Evolutionary conservation across 768 basidiomycete genomes (phyloP), one percentile per base, ranked within the genome.

Genomic region (Termitomyces sp.): DNA sequence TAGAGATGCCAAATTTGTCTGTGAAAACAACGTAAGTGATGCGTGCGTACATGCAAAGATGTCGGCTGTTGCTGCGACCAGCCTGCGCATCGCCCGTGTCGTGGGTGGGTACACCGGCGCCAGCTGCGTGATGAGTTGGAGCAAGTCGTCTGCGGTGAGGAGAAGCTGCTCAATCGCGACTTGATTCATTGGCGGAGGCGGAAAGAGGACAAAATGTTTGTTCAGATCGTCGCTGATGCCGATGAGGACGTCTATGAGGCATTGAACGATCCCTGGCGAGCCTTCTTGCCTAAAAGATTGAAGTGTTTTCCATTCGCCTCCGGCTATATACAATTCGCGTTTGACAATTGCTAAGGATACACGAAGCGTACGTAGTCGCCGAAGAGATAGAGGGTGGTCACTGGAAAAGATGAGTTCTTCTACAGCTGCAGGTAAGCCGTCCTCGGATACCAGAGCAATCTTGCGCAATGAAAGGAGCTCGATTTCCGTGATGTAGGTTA

Each of bases 361-460:
- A 2, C 88, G 80, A 14, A 91, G 66, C 7, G 78, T 80, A 34
- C 83, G 78, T 19, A 89, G 64, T 44, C 79, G 73, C 19, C 77
- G 74, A 22, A 75, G 63, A 1, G 80, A 79, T 51, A 82, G 71
- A 32, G 85, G 83, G 15, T 75, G 74, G 32, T 76, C 72, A 57
- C 72, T 75, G 51, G 74, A 66, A 62, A 74, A 76, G 49, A 75
- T 60, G 26, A 90, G 68, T 62, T 88, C 84, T 45, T 85, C 83
- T 12, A 88, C 68, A 1, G 84, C 87, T 19, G 81, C 80, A 0
- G 75, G 62, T 2, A 89, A 63, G 1, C 88, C 88, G 54, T 87
- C 82, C 34, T 88, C 81, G 0, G 81, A 84, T n/a, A 91, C 80
- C 24, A 77, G 68, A 0, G 88, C 87, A 12, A 83, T 73, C 60